Evolutionary conservation across 306 rosid species (phyloP).

Genomic region (Prunus mongolica): DNA sequence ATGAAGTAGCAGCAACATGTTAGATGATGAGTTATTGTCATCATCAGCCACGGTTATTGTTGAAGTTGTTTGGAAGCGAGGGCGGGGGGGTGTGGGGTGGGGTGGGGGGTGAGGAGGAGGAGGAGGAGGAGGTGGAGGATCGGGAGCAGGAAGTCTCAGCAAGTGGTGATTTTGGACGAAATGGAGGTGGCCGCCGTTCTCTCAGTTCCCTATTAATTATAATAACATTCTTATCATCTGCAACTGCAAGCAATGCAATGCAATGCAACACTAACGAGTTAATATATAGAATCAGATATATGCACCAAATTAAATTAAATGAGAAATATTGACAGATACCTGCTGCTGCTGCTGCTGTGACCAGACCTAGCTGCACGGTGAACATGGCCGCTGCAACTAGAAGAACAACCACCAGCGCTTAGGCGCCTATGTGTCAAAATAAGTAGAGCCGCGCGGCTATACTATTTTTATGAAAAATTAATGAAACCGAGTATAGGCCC

Average conservation of each 20-base stretch:
- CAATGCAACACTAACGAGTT: not conserved
- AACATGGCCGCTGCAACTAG: not conserved
- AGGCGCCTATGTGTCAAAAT: too few species aligned
- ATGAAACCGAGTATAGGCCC: too few species aligned
- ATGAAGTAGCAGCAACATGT: too few species aligned
- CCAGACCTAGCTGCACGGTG: not conserved
- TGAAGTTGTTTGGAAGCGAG: not conserved
- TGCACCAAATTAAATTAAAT: too few species aligned
- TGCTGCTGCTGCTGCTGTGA: not conserved
- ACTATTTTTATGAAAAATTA: too few species aligned
- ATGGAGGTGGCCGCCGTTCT: constrained; percentile 2
- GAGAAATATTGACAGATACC: not conserved
- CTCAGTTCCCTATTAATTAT: not conserved
- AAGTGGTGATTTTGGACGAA: not conserved
- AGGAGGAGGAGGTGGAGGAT: not conserved
- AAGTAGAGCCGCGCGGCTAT: too few species aligned
- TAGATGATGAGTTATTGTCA: too few species aligned
- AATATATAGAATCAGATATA: not conserved
- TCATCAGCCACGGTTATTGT: not conserved
- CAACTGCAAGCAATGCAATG: not conserved
- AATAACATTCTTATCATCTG: not conserved
- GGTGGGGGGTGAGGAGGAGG: not conserved
- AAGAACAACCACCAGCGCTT: not conserved
- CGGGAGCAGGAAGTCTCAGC: constrained; percentile 6
- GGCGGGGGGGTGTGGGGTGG: not conserved